phyloP scores from a whole-genome alignment of 768 basidiomycete species.

The Russula ochroleuca region DNA sequence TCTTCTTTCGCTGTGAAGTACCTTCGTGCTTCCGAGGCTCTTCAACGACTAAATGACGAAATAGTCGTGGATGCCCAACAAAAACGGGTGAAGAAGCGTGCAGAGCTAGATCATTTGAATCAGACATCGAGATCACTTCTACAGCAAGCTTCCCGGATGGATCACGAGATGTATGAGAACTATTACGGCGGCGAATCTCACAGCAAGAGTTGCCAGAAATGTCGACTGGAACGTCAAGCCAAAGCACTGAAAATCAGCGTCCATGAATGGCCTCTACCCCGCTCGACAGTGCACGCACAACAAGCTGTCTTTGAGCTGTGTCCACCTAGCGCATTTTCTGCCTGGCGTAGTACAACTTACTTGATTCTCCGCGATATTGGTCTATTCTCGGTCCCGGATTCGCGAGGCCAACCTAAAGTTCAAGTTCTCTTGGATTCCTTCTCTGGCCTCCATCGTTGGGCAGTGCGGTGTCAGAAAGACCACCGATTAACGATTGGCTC shows the following conservation, averaged over 20 bases:
- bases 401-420: not conserved
- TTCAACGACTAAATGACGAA: not conserved
- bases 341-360: conserved; percentile 18
- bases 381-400: not conserved
- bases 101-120: not conserved
- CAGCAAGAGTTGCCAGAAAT: not conserved
- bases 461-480: not conserved
- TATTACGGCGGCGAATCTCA: not conserved
- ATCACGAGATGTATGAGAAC: not conserved
- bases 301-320: conserved; percentile 17
- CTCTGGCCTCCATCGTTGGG: conserved; percentile 10
- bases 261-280: conserved; percentile 22
- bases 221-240: not conserved
- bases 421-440: conserved; percentile 1
- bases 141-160: not conserved
- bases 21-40: not conserved
- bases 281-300: not conserved
- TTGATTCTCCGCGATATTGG: conserved; percentile 16
- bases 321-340: conserved; percentile 10
- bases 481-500: conserved; percentile 16
- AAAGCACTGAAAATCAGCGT: not conserved
- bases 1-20: conserved; percentile 19
- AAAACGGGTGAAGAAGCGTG: conserved; percentile 1
- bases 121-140: not conserved
- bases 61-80: not conserved